Base-by-base conservation (phyloP, 2,329 filamentous ascomycete genomes). In the Colletotrichum tropicicola region DNA sequence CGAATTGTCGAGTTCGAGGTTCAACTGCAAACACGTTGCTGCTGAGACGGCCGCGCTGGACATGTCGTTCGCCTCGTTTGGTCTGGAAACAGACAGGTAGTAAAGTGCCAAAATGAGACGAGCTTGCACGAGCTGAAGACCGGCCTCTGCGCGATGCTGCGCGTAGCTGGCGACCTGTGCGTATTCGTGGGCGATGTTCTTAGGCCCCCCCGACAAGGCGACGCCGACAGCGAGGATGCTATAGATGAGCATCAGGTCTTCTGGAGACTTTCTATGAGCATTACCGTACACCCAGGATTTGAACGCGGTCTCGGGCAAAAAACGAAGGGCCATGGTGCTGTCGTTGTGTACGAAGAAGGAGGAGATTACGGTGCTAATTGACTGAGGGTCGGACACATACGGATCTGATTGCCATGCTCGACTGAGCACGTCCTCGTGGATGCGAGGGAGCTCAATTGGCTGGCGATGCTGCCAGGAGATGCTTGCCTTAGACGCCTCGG, bases 61-160 rank as follows among this genome's bases (percentile, higher is more conserved):
- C 68, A 88, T 86, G 68, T 92, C 90, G 79, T 85, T 89, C 6
- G 88, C 87, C 51, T 89, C 85, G 43, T 82, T 80, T 37, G 83
- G 77, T n/a, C 86, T 85, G 13, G 86, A 86, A 21, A 84, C 83
- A 1, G 89, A 86, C 65, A 90, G 87, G 68, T 89, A 87, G 75
- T 90, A 92, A 6, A 92, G 77, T 19, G 87, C 85, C 39, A 93
- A 81, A 15, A 92, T 80, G n/a, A 93, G 78, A 57, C 89, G 85
- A 48, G 85, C 86, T 73, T 93, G 91, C 12, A 89, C 87, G 45
- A 92, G 78, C 68, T 92, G 88, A 51, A 93, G 75, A 32, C 75
- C 75, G 59, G 69, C 71, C 10, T 61, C 51, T 6, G 70, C 68
- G 47, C 70, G 73, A 52, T 73, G 77, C 52, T 81, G 77, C 4